Percentiles rank a stretch among this genome's conserved stretches.
Conservation (phyloP, 768 basidiomycete genomes). For the Sarcodon sp. region DNA sequence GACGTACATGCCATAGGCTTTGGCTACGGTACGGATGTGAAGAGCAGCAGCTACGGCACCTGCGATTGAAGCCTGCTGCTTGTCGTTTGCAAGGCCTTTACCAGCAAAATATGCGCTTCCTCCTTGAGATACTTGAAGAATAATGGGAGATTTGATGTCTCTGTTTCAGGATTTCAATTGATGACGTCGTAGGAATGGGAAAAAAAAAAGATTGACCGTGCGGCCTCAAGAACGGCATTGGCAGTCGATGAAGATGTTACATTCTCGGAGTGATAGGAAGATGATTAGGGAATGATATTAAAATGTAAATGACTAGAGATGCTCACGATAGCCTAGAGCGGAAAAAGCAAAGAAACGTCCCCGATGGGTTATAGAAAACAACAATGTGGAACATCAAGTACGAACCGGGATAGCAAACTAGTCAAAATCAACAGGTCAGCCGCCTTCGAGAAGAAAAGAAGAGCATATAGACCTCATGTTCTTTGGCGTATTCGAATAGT, state of each 20-base stretch:
- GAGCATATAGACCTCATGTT: constrained; percentile 54
- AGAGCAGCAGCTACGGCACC: constrained; percentile 89
- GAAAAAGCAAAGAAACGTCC: constrained; percentile 1
- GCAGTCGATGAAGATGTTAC: constrained; percentile 93
- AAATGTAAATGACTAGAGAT: constrained; percentile 3
- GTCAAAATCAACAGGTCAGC: constrained; percentile 4
- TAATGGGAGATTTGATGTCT: constrained; percentile 95
- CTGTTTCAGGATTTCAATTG: constrained; percentile 21
- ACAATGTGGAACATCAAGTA: constrained; percentile 7
- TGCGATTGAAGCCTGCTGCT: constrained; percentile 89
- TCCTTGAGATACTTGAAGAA: constrained; percentile 95
- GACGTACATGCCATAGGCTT: constrained; percentile 85
- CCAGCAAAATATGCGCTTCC: constrained; percentile 94
- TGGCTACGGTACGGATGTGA: constrained; percentile 81
- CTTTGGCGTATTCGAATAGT: constrained; percentile 88
- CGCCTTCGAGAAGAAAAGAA: constrained; percentile 1
- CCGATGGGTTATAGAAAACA: not conserved
- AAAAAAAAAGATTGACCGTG: constrained; percentile 39
- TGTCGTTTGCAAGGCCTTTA: constrained; percentile 89
- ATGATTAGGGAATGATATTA: constrained; percentile 3
- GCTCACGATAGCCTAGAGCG: constrained; percentile 63
- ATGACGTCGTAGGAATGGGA: not conserved
- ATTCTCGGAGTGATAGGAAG: constrained; percentile 44
- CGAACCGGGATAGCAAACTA: constrained; percentile 82
- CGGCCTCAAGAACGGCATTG: constrained; percentile 92